Base-by-base conservation (phyloP, 2,329 filamentous ascomycete species). In the Fusarium floridanum region DNA sequence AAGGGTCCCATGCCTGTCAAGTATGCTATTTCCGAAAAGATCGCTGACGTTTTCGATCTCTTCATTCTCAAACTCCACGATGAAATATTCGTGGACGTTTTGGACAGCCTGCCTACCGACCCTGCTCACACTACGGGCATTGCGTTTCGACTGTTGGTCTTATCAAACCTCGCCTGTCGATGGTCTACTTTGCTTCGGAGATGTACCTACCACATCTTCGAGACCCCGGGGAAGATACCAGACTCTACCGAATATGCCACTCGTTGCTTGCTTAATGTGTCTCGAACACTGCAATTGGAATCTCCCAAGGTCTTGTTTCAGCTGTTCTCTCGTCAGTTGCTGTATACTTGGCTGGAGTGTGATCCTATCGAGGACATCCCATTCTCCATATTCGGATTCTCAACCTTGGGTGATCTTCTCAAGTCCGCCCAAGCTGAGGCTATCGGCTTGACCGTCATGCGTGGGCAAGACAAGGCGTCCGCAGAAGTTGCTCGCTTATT, bases 151-250 rank as follows among this genome's bases (percentile, higher is more conserved):
- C 85, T 98, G 4, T 90, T 94, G 71, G 90, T 94, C 10, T 85
- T 98, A 12, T 90, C 93, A 2, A 91, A 91, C 65, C 85, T 99
- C 67, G 97, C 94, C 27, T 94, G 94, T 34, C 85, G 87, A 61
- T 98, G 96, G 94, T 92, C 95, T 68, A 97, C 95, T 1, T 87
- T 98, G 22, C 87, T 98, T 50, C 92, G 95, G 61, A 91, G 93
- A 73, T 95, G 95, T 74, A 93, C 97, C 20, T 99, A 98, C 81
- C 93, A 97, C 81, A 95, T 98, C 24, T 98, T 98, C 77, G 97
- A 98, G 81, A 95, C 93, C 0, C 94, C 95, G 2, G 94, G 93
- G 2, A 91, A 91, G 66, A 90, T 97, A 16, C 83, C 88, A 4
- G 83, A 85, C 12, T 93, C 93, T 8, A 86, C 88, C 22, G 85